Percentiles rank a stretch among this genome's conserved stretches.
phyloP scores from a whole-genome alignment of 2,329 filamentous ascomycete species.

The Intubia oerlemansii region DNA sequence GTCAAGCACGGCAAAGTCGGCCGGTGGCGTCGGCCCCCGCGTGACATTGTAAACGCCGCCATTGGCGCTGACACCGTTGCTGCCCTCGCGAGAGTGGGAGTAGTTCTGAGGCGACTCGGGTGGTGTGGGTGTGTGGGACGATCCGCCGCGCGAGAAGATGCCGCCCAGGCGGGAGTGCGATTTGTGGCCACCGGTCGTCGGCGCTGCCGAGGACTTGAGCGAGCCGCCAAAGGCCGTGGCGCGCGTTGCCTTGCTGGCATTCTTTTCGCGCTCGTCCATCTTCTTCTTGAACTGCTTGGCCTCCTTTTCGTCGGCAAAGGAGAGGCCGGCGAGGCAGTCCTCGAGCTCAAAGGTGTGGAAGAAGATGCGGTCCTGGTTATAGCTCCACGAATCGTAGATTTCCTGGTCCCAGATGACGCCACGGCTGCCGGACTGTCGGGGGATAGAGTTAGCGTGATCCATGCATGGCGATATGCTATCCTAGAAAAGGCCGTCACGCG shows the following conservation, averaged over 20 bases:
- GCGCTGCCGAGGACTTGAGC: slow-evolving; percentile 10
- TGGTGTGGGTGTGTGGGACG: slow-evolving; percentile 28
- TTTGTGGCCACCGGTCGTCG: slow-evolving; percentile 15
- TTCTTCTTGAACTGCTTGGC: slow-evolving; percentile 95
- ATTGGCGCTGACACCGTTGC: slow-evolving; percentile 5
- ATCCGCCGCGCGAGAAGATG: slow-evolving; percentile 12
- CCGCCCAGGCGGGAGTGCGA: slow-evolving; percentile 30
- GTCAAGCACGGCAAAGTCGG: slow-evolving; percentile 40
- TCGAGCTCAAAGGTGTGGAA: slow-evolving; percentile 97
- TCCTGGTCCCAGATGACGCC: slow-evolving; percentile 96
- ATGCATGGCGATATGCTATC: not conserved
- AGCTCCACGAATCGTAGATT: slow-evolving; percentile 83
- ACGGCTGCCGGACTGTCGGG: slow-evolving; percentile 42
- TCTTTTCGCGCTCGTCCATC: slow-evolving; percentile 89
- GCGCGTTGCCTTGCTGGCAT: slow-evolving; percentile 70
- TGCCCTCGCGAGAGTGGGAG: slow-evolving; percentile 19
- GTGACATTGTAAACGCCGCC: no score
- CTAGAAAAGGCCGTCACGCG: not conserved
- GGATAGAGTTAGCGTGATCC: no score
- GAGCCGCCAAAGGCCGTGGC: slow-evolving; percentile 50
- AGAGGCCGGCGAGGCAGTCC: slow-evolving; percentile 72
- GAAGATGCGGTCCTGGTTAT: slow-evolving; percentile 93
- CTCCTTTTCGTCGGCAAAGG: slow-evolving; percentile 93
- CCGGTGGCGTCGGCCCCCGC: slow-evolving; percentile 15
- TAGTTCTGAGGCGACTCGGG: slow-evolving; percentile 31